phyloP scores from a whole-genome alignment of 2,329 filamentous ascomycete species.

The Hypoxylon sp. region DNA sequence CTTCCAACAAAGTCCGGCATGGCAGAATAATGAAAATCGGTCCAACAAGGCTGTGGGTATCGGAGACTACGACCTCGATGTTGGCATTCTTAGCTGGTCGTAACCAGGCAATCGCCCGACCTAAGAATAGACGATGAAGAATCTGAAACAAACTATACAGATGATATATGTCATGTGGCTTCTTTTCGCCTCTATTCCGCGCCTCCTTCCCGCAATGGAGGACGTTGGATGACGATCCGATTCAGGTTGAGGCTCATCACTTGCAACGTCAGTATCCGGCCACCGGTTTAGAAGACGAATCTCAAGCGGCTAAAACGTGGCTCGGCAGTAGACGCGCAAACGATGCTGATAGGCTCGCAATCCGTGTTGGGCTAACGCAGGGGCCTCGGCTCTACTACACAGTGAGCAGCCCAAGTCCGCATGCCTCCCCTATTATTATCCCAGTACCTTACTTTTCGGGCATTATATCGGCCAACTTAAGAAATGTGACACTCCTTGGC shows the following conservation, averaged over 20 bases:
- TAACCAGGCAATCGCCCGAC: slow-evolving; percentile 15
- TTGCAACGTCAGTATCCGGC: slow-evolving; percentile 20
- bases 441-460: slow-evolving; percentile 39
- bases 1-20: slow-evolving; percentile 28
- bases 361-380: slow-evolving; percentile 36
- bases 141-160: slow-evolving; percentile 33
- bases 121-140: slow-evolving; percentile 38
- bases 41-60: slow-evolving; percentile 18
- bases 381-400: slow-evolving; percentile 35
- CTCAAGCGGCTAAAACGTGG: slow-evolving; percentile 33
- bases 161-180: slow-evolving; percentile 20
- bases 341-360: slow-evolving; percentile 36
- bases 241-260: slow-evolving; percentile 39
- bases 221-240: slow-evolving; percentile 21
- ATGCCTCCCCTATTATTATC: slow-evolving; percentile 37
- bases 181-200: slow-evolving; percentile 10
- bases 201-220: slow-evolving; percentile 33
- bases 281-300: slow-evolving; percentile 21
- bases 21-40: slow-evolving; percentile 20
- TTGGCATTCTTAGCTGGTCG: slow-evolving; percentile 13
- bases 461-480: slow-evolving; percentile 19
- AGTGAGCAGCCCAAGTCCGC: slow-evolving; percentile 9
- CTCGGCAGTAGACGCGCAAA: slow-evolving; percentile 27
- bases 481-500: slow-evolving; percentile 34
- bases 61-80: slow-evolving; percentile 14